Evolutionary conservation across 768 basidiomycete genomes (phyloP), one percentile per base, ranked within the genome.

Genomic region (Clitopilus hobsonii): DNA sequence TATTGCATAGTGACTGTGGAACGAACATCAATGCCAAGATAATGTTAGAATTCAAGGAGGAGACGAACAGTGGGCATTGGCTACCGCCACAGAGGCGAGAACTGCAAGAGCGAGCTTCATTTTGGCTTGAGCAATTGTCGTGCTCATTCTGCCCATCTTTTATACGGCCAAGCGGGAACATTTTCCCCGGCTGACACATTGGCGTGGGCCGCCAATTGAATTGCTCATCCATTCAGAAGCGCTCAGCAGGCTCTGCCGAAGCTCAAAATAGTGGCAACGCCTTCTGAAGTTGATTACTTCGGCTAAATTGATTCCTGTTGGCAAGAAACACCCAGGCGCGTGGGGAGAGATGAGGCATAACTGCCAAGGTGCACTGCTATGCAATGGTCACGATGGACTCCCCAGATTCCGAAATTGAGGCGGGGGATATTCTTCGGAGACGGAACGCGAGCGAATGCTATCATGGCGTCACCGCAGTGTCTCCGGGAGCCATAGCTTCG

Each of bases 1-100:
- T 78, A 81, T 58, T 81, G 79, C 74, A 80, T 67, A 13, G 79
- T 80, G 62, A 79, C 76, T 77, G 41, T 3, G 52, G 20, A 7
- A 22, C 41, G 18, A 25, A 7, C 18, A 20, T 54, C 55, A 58
- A 49, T 23, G 24, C 24, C n/a, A 29, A 27, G 11, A 26, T 20
- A 13, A 16, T 29, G 47, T 7, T 6, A 24, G 27, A 16, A 5
- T 20, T n/a, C 2, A 20, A 26, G 6, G 7, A 54, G 38, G 38
- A 25, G 13, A 56, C 61, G 23, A 50, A 62, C 71, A 72, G 57
- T 72, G 71, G 18, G 71, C 71, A 60, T 71, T 64, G 61, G 68
- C 70, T 26, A 68, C 52, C 41, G 67, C 67, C 30, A 61, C 65
- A 27, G 63, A 56, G 26, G 63, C 61, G 50, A 72, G 65, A 23